Percentiles rank a stretch among this genome's conserved stretches.
Evolutionary conservation across 805 yeast genomes (phyloP).

Genomic region (Yarrowia bubula): DNA sequence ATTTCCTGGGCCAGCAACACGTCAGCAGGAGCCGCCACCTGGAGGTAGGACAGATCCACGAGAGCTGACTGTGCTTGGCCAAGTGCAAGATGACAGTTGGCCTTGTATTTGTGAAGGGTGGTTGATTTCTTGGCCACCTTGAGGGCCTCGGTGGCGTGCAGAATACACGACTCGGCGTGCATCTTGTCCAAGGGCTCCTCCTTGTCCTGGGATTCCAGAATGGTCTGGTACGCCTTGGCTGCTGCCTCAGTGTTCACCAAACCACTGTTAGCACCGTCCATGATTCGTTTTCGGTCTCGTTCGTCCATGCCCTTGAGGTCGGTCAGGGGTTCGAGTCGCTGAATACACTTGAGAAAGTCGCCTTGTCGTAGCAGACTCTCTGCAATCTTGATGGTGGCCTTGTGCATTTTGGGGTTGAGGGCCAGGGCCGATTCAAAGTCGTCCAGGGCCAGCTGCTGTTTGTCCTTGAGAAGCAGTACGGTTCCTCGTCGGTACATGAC

Average conservation of each 20-base stretch:
- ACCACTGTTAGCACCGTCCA: constrained; percentile 20
- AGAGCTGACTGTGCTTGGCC: constrained; percentile 40
- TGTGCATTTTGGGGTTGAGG: constrained; percentile 38
- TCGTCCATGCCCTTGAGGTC: constrained; percentile 11
- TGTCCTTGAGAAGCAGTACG: constrained; percentile 16
- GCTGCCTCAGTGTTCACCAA: constrained; percentile 30
- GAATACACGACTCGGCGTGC: constrained; percentile 34
- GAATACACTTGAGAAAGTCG: constrained; percentile 1
- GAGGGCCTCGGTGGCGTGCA: constrained; percentile 35
- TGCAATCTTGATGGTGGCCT: constrained; percentile 37
- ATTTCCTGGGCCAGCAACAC: constrained; percentile 35
- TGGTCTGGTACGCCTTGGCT: constrained; percentile 20
- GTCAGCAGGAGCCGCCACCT: constrained; percentile 34
- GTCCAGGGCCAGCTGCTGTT: constrained; percentile 31
- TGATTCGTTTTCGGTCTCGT: constrained; percentile 4
- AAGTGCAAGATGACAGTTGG: constrained; percentile 37
- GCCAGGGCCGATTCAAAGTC: constrained; percentile 40
- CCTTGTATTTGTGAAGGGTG: constrained; percentile 37
- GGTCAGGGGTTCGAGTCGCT: constrained; percentile 9
- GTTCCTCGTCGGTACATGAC: constrained; percentile 25
- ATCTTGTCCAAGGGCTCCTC: constrained; percentile 27
- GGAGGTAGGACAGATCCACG: constrained; percentile 39
- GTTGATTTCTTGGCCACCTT: constrained; percentile 35
- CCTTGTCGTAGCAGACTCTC: constrained; percentile 30
- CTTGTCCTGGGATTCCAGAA: constrained; percentile 28